Evolutionary conservation across 192 early-diverging fungal genomes (phyloP).

Genomic region (Backusella westeae): DNA sequence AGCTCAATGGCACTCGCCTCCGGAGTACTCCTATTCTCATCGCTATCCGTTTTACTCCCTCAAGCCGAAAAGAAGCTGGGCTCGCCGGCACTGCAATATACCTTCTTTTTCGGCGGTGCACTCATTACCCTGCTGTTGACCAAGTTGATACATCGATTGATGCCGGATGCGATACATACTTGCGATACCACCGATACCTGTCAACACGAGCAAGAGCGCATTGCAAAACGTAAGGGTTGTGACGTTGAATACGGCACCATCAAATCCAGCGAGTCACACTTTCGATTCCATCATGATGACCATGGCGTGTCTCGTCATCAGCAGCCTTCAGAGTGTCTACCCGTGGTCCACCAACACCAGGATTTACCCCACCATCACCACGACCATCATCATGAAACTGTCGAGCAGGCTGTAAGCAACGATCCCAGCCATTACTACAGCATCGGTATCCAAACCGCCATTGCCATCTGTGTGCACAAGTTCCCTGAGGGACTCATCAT

Average conservation of each 20-base stretch:
- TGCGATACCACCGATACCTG: slow-evolving; percentile 13
- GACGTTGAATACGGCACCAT: slow-evolving; percentile 27
- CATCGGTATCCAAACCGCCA: slow-evolving; percentile 54
- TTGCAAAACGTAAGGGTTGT: neutral
- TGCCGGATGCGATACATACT: slow-evolving; percentile 30
- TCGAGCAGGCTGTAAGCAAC: neutral
- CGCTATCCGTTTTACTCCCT: slow-evolving; percentile 29
- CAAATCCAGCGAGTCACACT: slow-evolving; percentile 14
- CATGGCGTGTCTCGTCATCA: neutral
- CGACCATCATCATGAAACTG: neutral
- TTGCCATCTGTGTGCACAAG: slow-evolving; percentile 54
- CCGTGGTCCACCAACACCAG: neutral
- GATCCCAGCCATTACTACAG: slow-evolving; percentile 14
- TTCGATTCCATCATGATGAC: slow-evolving; percentile 22
- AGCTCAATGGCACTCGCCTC: slow-evolving; percentile 30
- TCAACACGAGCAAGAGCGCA: neutral
- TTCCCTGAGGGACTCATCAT: slow-evolving; percentile 60
- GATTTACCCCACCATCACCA: neutral
- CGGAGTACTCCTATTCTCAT: slow-evolving; percentile 33
- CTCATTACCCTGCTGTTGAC: slow-evolving; percentile 21
- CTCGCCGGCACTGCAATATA: neutral
- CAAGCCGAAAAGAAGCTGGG: slow-evolving; percentile 15
- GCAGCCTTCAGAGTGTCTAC: neutral
- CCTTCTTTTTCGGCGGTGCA: slow-evolving; percentile 25
- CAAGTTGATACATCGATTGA: slow-evolving; percentile 19